These are phyloP conservation scores for Cicer cuneatum DNA, from an alignment of 306 rosid genomes.

Conservation along the genomic window DNA sequence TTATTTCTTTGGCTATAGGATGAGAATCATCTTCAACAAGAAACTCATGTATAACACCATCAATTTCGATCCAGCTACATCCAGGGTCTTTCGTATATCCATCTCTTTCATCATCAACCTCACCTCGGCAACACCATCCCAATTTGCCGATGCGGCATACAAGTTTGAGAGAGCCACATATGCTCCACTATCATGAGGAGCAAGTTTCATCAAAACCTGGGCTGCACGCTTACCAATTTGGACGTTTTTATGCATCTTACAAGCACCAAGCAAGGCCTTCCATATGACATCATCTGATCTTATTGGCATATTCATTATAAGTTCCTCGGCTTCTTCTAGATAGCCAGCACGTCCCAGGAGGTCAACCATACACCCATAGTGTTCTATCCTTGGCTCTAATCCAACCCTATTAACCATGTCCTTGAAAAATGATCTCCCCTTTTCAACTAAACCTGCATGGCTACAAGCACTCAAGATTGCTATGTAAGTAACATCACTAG, in stretches of 20 bases:
- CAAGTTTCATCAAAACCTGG: constrained; percentile 60
- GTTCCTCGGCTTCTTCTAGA: constrained; percentile 78
- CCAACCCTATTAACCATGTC: constrained; percentile 62
- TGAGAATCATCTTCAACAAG: constrained; percentile 78
- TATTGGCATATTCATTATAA: constrained; percentile 66
- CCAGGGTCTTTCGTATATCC: constrained; percentile 88
- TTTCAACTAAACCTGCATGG: constrained; percentile 72
- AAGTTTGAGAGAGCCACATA: constrained; percentile 84
- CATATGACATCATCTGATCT: constrained; percentile 75
- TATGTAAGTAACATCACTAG: constrained; percentile 74
- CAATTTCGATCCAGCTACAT: constrained; percentile 77
- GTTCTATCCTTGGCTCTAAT: constrained; percentile 73
- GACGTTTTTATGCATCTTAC: constrained; percentile 66
- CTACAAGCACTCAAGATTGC: constrained; percentile 75
- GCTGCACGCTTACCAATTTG: constrained; percentile 68
- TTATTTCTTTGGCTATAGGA: constrained; percentile 70
- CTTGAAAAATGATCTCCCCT: constrained; percentile 62
- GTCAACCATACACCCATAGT: constrained; percentile 87
- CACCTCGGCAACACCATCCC: constrained; percentile 74
- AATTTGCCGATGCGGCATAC: constrained; percentile 68
- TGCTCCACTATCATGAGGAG: constrained; percentile 77
- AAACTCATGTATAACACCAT: constrained; percentile 75
- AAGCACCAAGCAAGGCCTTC: constrained; percentile 88
- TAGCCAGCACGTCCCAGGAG: constrained; percentile 70
- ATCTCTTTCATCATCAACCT: constrained; percentile 73